These are phyloP conservation scores for Lumnitzera littorea DNA, from an alignment of 345 rosid genomes.

Conservation along the genomic window DNA sequence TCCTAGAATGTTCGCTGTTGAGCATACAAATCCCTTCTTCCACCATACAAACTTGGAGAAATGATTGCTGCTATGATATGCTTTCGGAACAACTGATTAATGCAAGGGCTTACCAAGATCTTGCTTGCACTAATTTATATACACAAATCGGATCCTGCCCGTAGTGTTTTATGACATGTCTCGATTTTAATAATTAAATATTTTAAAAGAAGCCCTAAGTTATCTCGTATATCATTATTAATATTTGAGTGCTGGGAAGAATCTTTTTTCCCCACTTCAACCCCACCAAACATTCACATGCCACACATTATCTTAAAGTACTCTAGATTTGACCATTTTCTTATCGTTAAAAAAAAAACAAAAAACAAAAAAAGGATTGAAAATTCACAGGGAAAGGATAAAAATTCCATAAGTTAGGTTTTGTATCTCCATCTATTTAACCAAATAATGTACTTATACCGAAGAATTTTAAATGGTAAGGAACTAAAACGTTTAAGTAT, in stretches of 20 bases:
- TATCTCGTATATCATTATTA: neutral
- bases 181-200: neutral
- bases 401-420: neutral
- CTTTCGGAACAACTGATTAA: neutral
- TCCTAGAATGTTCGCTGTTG: constrained; percentile 6
- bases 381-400: too few species aligned
- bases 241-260: constrained; percentile 1
- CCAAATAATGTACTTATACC: too few species aligned
- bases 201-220: neutral
- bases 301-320: constrained; percentile 6
- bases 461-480: too few species aligned
- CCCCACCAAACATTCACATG: constrained; percentile 9
- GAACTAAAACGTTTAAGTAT: too few species aligned
- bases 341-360: neutral
- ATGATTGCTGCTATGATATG: constrained; percentile 1
- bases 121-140: neutral
- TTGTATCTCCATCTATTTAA: too few species aligned
- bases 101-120: constrained; percentile 1
- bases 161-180: constrained; percentile 3
- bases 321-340: neutral
- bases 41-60: constrained; percentile 2
- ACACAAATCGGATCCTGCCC: neutral
- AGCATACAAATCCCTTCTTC: neutral
- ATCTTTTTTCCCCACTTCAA: constrained; percentile 4
- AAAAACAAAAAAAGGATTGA: neutral